phyloP scores from a whole-genome alignment of 75 land plant genomes.

The Sequoia sempervirens region DNA sequence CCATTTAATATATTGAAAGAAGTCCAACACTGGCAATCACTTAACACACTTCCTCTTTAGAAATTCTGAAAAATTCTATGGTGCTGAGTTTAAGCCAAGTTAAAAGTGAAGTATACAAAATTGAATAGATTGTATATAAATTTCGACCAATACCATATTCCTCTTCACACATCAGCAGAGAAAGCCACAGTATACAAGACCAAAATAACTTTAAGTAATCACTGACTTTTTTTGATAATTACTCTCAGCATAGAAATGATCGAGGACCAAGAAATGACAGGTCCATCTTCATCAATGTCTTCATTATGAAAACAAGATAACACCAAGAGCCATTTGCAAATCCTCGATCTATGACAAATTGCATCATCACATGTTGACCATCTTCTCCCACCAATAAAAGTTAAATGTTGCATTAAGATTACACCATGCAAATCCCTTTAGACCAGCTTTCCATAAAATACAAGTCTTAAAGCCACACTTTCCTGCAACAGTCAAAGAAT shows the following conservation, averaged over 20 bases:
- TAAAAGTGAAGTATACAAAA: neutral
- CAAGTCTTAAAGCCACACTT: neutral
- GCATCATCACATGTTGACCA: neutral
- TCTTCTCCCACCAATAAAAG: neutral
- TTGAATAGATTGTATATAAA: neutral
- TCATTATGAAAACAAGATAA: neutral
- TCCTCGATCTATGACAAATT: neutral
- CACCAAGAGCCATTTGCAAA: slow-evolving; percentile 8
- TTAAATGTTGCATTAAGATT: neutral
- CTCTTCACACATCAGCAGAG: neutral
- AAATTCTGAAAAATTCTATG: neutral
- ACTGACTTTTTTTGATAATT: neutral
- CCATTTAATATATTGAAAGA: slow-evolving; percentile 6
- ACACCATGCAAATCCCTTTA: neutral
- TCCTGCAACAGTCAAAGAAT: neutral
- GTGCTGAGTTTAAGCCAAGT: neutral
- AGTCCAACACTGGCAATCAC: neutral
- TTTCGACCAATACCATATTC: neutral
- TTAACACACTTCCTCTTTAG: neutral
- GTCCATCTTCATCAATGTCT: slow-evolving; percentile 5
- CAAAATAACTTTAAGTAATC: neutral
- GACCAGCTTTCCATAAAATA: neutral
- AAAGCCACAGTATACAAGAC: neutral
- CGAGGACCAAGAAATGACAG: neutral
- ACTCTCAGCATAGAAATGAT: neutral